Percentiles rank a stretch among this genome's conserved stretches.
These are phyloP conservation scores for Hyaloperonospora arabidopsidis DNA, from an alignment of 352 stramenopile genomes.

Conservation along the genomic window DNA sequence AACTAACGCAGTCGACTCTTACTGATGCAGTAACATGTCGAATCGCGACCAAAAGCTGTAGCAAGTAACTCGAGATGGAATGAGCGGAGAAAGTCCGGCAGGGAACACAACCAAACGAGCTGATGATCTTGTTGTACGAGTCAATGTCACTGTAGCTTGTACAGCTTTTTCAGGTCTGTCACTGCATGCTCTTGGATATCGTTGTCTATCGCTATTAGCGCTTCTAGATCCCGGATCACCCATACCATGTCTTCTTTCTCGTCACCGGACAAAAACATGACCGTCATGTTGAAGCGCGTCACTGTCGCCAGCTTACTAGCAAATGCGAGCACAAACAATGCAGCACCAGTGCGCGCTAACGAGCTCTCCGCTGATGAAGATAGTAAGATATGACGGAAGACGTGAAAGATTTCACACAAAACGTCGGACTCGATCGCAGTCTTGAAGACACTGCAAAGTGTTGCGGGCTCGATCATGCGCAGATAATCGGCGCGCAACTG, in stretches of 20 bases:
- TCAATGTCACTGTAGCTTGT: slow-evolving; percentile 28
- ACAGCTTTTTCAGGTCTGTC: slow-evolving; percentile 34
- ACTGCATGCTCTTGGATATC: slow-evolving; percentile 11
- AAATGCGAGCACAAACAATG: slow-evolving; percentile 32
- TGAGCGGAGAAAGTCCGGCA: neutral
- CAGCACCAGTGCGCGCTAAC: neutral
- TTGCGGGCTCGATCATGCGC: slow-evolving; percentile 27
- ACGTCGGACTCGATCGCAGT: slow-evolving; percentile 72
- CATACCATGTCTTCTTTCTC: slow-evolving; percentile 55
- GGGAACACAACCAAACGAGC: slow-evolving; percentile 7
- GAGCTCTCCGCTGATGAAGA: neutral
- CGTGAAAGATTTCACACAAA: slow-evolving; percentile 57
- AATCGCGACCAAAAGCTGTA: slow-evolving; percentile 86
- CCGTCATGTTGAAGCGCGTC: slow-evolving; percentile 65
- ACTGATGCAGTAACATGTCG: slow-evolving; percentile 60
- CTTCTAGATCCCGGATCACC: slow-evolving; percentile 31
- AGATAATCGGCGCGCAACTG: slow-evolving; percentile 47
- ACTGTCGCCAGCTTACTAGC: slow-evolving; percentile 37
- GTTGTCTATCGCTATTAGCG: slow-evolving; percentile 5
- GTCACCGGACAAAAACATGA: slow-evolving; percentile 65
- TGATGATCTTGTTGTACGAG: neutral
- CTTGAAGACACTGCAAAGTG: slow-evolving; percentile 51
- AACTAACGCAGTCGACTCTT: slow-evolving; percentile 56
- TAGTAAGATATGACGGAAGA: slow-evolving; percentile 29
- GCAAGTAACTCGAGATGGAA: slow-evolving; percentile 43